Percentiles rank a stretch among this genome's conserved stretches.
phyloP scores from a whole-genome alignment of 176 grass and related monocot genomes.

The Themeda triandra region DNA sequence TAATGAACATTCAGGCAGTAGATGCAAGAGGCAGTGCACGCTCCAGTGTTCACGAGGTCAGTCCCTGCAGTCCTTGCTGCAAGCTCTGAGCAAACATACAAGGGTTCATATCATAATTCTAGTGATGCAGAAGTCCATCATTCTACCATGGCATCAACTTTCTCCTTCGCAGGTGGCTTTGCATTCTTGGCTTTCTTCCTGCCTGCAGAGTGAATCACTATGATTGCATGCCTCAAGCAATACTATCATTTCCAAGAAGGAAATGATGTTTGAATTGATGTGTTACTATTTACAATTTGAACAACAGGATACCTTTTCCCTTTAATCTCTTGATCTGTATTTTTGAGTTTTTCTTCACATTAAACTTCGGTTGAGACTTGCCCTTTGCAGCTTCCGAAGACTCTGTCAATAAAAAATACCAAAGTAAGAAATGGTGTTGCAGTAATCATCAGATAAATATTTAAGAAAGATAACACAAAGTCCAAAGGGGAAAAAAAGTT shows the following conservation, averaged over 20 bases:
- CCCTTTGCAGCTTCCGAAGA: conserved; percentile 36
- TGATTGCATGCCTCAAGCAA: neutral
- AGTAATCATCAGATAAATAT: neutral
- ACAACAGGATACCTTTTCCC: conserved; percentile 44
- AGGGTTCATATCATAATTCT: too few species aligned
- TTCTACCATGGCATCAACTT: too few species aligned
- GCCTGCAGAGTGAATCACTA: conserved; percentile 35
- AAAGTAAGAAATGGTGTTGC: neutral
- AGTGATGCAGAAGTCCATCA: too few species aligned
- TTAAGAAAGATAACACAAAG: neutral
- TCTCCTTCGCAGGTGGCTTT: conserved; percentile 14
- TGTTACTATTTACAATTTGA: neutral
- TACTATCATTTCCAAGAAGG: neutral
- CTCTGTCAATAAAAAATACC: conserved; percentile 27
- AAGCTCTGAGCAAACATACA: too few species aligned
- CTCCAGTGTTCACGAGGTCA: too few species aligned
- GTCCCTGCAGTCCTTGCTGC: too few species aligned
- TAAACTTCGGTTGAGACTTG: conserved; percentile 54
- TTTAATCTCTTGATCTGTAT: conserved; percentile 69
- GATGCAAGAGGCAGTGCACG: too few species aligned
- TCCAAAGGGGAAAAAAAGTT: neutral
- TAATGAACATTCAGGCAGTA: too few species aligned
- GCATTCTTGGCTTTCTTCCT: conserved; percentile 59
- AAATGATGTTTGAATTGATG: neutral
- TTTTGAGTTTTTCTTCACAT: conserved; percentile 61